Evolutionary conservation across 129 eudicot species (phyloP).

Genomic region (Gnaphalium uliginosum): DNA sequence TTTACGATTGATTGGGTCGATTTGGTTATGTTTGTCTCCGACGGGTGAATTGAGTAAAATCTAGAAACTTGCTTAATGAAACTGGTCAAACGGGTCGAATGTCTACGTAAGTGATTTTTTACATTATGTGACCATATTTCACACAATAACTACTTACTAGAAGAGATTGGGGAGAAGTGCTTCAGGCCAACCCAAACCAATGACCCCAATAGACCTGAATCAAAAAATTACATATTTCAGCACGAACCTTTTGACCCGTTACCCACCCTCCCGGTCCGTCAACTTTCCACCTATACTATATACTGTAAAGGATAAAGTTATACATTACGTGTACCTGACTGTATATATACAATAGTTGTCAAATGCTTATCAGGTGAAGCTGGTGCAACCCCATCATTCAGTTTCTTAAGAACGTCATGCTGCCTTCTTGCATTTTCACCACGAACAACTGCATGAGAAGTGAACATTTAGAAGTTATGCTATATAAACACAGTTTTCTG

Average conservation of each 20-base stretch:
- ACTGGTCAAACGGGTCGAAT: neutral
- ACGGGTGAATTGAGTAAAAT: neutral
- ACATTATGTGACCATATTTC: neutral
- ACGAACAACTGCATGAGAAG: conserved; percentile 63
- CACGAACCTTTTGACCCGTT: neutral
- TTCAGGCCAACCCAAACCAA: neutral
- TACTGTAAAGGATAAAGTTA: neutral
- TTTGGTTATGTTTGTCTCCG: neutral
- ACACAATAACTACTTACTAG: neutral
- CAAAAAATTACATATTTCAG: neutral
- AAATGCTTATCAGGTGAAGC: conserved; percentile 53
- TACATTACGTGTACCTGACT: conserved; percentile 49
- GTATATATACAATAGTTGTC: conserved; percentile 67
- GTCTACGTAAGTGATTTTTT: neutral
- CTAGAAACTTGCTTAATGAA: neutral
- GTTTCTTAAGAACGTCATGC: conserved; percentile 33
- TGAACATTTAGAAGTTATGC: neutral
- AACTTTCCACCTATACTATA: neutral
- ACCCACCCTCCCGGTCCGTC: neutral
- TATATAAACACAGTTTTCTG: neutral
- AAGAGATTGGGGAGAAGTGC: neutral
- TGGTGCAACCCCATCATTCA: conserved; percentile 40
- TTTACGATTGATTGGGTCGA: neutral
- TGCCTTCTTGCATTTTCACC: conserved; percentile 80
- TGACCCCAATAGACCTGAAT: neutral